Conservation (phyloP, 768 basidiomycete species). For the Mycena epipterygia region DNA sequence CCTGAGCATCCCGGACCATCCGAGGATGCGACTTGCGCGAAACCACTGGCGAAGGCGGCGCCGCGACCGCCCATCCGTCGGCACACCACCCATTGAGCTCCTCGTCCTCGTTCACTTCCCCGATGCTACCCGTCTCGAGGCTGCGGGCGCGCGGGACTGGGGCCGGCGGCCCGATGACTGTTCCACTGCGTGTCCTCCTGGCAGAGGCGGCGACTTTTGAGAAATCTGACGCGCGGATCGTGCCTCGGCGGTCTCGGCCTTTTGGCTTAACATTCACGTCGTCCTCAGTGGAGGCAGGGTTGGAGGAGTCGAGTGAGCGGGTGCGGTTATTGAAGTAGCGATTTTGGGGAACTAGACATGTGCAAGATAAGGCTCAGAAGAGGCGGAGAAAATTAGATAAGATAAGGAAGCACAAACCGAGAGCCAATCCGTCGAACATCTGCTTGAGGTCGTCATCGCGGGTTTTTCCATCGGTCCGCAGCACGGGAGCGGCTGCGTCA, state of each 20-base stretch:
- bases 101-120: conserved; percentile 32
- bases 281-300: not conserved
- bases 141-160: not conserved
- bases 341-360: conserved; percentile 17
- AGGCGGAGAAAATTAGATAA: not conserved
- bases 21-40: conserved; percentile 40
- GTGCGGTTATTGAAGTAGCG: conserved; percentile 33
- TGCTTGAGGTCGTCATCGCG: conserved; percentile 29
- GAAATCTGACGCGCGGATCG: conserved; percentile 65
- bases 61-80: conserved; percentile 53
- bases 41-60: conserved; percentile 53
- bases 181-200: conserved; percentile 53
- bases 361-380: not conserved
- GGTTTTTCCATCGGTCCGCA: not conserved
- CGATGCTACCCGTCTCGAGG: conserved; percentile 30
- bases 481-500: not conserved
- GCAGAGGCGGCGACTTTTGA: conserved; percentile 39
- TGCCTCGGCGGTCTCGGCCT: conserved; percentile 36
- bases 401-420: conserved; percentile 20
- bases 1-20: not conserved
- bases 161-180: conserved; percentile 44
- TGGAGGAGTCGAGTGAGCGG: conserved; percentile 39
- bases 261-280: conserved; percentile 22
- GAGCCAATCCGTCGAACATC: conserved; percentile 39
- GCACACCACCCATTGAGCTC: conserved; percentile 39